Conservation (phyloP, 148 eudicot genomes). For the Camellia sinensis region DNA sequence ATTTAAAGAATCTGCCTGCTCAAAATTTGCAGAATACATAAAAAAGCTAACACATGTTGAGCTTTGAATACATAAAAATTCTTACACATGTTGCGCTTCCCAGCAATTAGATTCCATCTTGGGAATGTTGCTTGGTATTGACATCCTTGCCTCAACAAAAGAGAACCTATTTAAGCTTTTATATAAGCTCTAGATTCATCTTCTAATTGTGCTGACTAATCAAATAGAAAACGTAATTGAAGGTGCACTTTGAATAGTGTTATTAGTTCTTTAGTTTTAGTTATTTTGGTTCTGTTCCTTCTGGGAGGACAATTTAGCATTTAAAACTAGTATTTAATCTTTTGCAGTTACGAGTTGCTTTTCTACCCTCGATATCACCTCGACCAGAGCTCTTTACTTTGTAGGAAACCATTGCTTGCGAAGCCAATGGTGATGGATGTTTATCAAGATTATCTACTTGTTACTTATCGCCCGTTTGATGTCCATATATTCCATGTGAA, state of each 20-base stretch:
- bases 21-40: not conserved
- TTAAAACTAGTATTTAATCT: not conserved
- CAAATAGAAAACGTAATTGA: not conserved
- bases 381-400: conserved; percentile 34
- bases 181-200: not conserved
- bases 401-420: conserved; percentile 70
- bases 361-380: conserved; percentile 94
- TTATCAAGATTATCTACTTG: conserved; percentile 78
- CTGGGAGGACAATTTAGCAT: not conserved
- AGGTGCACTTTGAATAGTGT: not conserved
- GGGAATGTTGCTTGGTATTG: not conserved
- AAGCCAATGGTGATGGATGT: conserved; percentile 97
- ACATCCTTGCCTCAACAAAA: not conserved
- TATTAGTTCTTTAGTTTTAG: not conserved
- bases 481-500: conserved; percentile 86
- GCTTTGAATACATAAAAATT: no score
- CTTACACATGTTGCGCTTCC: no score
- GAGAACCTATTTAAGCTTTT: not conserved
- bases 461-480: conserved; percentile 34
- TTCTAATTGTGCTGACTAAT: not conserved
- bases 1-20: not conserved
- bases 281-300: not conserved
- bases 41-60: no score
- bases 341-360: conserved; percentile 89
- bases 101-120: no score